Conservation (phyloP, 257 asterid species). For the Nicotiana noctiflora region DNA sequence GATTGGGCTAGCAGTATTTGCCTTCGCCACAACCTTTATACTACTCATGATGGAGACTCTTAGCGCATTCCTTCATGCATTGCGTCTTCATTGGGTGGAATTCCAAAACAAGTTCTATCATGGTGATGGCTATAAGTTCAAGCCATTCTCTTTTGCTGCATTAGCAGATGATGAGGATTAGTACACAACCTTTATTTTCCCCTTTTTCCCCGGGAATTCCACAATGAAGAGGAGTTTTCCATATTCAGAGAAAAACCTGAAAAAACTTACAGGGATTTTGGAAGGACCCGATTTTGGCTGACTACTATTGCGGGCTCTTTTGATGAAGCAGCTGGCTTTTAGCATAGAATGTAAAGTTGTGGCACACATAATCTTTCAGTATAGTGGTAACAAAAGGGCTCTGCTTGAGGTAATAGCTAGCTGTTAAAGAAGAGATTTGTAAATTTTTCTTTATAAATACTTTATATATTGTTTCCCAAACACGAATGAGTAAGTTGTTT, state of each 20-base stretch:
- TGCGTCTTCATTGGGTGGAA: conserved; percentile 97
- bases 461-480: conserved; percentile 2
- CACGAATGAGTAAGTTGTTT: conserved; percentile 17
- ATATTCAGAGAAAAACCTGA: conserved; percentile 10
- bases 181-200: neutral
- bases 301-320: conserved; percentile 10
- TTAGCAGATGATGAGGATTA: conserved; percentile 52
- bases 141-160: conserved; percentile 68
- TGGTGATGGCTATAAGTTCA: conserved; percentile 87
- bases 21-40: conserved; percentile 79
- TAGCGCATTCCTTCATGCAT: conserved; percentile 89
- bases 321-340: conserved; percentile 15
- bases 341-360: conserved; percentile 27
- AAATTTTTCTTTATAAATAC: conserved; percentile 15
- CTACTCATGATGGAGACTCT: conserved; percentile 94
- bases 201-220: conserved; percentile 19
- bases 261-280: neutral
- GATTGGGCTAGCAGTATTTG: conserved; percentile 67
- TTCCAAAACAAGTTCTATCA: conserved; percentile 79
- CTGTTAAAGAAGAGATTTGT: conserved; percentile 25
- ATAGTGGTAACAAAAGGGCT: conserved; percentile 12
- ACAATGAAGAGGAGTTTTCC: conserved; percentile 15
- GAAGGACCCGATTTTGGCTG: conserved; percentile 13
- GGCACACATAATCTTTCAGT: conserved; percentile 22
- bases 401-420: conserved; percentile 3